These are phyloP conservation scores for Filosporella fistucella DNA, from an alignment of 495 filamentous ascomycete genomes.

Conservation along the genomic window DNA sequence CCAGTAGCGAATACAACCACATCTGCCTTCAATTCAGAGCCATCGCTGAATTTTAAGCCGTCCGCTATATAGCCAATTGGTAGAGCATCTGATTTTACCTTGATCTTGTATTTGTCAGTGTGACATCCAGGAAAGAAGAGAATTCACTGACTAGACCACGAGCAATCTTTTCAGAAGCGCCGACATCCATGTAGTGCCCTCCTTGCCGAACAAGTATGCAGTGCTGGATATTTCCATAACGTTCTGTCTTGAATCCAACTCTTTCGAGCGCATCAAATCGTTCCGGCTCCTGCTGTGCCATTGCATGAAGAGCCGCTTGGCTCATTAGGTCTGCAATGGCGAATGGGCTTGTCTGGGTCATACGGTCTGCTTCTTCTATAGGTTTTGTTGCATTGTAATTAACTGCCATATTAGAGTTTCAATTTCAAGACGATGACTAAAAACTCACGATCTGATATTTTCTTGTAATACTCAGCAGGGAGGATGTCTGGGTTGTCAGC, in stretches of 20 bases:
- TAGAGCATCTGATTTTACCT: constrained; percentile 10
- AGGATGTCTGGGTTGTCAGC: constrained; percentile 21
- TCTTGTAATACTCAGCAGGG: constrained; percentile 24
- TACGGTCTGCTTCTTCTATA: constrained; percentile 27
- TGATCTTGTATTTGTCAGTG: constrained; percentile 9
- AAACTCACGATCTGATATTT: constrained; percentile 4
- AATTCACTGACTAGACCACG: neutral
- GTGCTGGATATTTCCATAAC: constrained; percentile 1
- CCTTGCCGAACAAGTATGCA: neutral
- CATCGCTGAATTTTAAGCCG: constrained; percentile 3
- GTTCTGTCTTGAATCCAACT: constrained; percentile 11
- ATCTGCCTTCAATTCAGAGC: constrained; percentile 6
- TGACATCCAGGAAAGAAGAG: neutral
- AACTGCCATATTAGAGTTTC: too few relatives aligned
- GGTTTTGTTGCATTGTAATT: constrained; percentile 30
- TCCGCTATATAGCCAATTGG: neutral
- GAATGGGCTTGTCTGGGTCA: constrained; percentile 21
- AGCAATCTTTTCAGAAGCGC: constrained; percentile 7
- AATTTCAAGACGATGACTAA: too few relatives aligned
- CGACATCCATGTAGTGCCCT: constrained; percentile 16
- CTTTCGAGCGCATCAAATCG: constrained; percentile 15
- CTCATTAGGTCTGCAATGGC: constrained; percentile 16
- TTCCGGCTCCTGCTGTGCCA: constrained; percentile 18
- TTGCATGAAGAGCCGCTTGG: neutral
- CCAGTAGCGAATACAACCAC: constrained; percentile 17